Base-by-base conservation (phyloP, 352 stramenopile species). In the Aphanomyces stellatus region DNA sequence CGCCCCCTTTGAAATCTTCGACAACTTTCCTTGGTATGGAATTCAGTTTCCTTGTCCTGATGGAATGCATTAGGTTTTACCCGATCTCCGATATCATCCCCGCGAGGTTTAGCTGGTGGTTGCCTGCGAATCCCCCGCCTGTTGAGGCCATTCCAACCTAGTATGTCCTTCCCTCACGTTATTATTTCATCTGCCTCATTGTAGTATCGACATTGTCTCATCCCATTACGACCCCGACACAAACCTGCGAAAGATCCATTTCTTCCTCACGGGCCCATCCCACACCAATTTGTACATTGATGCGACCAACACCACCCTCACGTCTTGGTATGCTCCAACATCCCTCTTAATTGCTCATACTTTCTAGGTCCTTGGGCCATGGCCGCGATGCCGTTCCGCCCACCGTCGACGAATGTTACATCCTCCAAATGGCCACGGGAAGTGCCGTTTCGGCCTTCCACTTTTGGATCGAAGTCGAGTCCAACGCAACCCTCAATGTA, bases 231-330 rank as follows among this genome's bases (percentile, higher is more conserved):
- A 79, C 22, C 35, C 71, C 10, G 59, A 69, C n/a, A 85, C 73
- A 3, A 67, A 89, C 62, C 77, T 71, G 2, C 83, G 83, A 33
- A 80, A 60, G 51, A 78, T 91, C 22, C 83, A 90, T 60, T 74
- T 91, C 42, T 69, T 79, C 22, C 85, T 91, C 51, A 85, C 74
- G 1, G 83, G 83, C 0, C 81, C 83, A 7, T 82, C 81, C 1
- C 78, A 89, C 51, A 74, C 88, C 57, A 83, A 87, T 60, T 73
- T 91, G 53, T 91, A 87, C 66, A 82, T 91, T 64, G 81, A 91
- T 67, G 83, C 83, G n/a, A 84, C 79, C 42, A 77, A 71, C 55
- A 89, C 78, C 4, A 81, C 65, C 24, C 59, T 91, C 37, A 89
- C 80, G 28, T 87, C 80, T 6, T 91, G 83, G 83, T 89, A 59